Conservation (phyloP, 176 grass and related monocot genomes). For the Typha latifolia region DNA sequence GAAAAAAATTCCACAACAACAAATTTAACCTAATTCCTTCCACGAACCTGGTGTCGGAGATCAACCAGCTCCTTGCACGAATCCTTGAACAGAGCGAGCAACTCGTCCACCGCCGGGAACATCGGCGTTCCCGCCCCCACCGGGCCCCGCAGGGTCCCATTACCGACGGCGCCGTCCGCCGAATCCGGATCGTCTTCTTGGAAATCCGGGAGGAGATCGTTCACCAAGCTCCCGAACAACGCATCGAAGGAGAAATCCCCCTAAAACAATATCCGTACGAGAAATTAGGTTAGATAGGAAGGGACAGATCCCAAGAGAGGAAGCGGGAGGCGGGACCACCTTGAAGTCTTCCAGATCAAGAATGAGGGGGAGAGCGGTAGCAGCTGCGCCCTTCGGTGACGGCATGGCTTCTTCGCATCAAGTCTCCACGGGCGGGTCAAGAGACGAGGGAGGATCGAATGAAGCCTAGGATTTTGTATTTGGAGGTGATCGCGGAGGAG, state of each 20-base stretch:
- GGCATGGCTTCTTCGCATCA: constrained; percentile 23
- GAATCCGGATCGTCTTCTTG: constrained; percentile 36
- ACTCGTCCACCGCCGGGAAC: constrained; percentile 88
- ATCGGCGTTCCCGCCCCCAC: constrained; percentile 42
- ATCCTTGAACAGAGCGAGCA: constrained; percentile 81
- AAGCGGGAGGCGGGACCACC: constrained; percentile 19
- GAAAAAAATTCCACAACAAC: not conserved
- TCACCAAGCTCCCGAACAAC: constrained; percentile 76
- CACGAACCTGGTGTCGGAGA: constrained; percentile 67
- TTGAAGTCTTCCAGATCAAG: constrained; percentile 98
- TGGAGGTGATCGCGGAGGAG: no score
- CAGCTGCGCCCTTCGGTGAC: constrained; percentile 22
- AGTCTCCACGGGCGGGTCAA: no score
- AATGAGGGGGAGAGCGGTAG: constrained; percentile 65
- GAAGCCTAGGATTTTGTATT: no score
- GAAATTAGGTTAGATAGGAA: not conserved
- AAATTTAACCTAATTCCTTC: constrained; percentile 1
- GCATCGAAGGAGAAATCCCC: constrained; percentile 94
- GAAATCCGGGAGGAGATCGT: constrained; percentile 84
- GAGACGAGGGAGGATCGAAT: no score
- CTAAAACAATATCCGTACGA: constrained; percentile 17
- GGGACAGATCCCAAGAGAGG: not conserved
- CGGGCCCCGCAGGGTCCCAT: constrained; percentile 5
- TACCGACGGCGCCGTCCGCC: constrained; percentile 23
- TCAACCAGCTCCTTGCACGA: constrained; percentile 98